These are phyloP conservation scores for Diaporthe eres DNA, from an alignment of 2,329 filamentous ascomycete species.

Conservation along the genomic window DNA sequence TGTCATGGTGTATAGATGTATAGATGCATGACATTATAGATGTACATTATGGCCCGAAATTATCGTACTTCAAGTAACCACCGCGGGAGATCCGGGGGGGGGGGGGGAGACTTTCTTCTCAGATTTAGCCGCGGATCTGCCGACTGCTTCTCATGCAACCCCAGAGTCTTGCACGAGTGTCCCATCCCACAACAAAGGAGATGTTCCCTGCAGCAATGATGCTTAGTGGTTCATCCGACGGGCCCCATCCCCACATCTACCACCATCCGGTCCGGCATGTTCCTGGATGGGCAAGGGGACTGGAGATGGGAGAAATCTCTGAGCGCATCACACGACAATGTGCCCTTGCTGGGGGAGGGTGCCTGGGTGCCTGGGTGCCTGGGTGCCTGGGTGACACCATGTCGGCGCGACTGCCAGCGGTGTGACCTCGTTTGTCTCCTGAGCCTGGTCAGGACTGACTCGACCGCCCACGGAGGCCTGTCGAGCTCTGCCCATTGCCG, in stretches of 20 bases:
- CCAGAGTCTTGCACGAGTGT: neutral
- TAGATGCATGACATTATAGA: neutral
- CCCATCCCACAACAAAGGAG: neutral
- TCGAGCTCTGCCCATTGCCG: neutral
- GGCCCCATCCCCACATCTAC: neutral
- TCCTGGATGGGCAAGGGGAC: conserved; percentile 8
- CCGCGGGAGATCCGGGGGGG: neutral
- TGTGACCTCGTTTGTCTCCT: conserved; percentile 9
- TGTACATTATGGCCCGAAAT: neutral
- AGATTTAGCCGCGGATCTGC: conserved; percentile 23
- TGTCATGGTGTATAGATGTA: neutral
- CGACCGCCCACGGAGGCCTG: neutral
- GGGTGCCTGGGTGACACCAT: conserved; percentile 13
- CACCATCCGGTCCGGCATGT: conserved; percentile 11
- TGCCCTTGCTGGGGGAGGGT: neutral
- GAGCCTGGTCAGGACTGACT: conserved; percentile 14
- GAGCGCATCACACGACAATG: conserved; percentile 18
- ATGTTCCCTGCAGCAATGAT: conserved; percentile 1
- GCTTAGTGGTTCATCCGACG: conserved; percentile 18
- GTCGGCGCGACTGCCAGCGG: neutral
- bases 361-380: conserved; percentile 8
- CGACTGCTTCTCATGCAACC: neutral
- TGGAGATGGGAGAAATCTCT: neutral
- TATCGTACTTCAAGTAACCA: too few species aligned
- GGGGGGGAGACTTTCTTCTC: neutral